These are phyloP conservation scores for Circinella minor DNA, from an alignment of 371 early-diverging fungal genomes.

Conservation along the genomic window DNA sequence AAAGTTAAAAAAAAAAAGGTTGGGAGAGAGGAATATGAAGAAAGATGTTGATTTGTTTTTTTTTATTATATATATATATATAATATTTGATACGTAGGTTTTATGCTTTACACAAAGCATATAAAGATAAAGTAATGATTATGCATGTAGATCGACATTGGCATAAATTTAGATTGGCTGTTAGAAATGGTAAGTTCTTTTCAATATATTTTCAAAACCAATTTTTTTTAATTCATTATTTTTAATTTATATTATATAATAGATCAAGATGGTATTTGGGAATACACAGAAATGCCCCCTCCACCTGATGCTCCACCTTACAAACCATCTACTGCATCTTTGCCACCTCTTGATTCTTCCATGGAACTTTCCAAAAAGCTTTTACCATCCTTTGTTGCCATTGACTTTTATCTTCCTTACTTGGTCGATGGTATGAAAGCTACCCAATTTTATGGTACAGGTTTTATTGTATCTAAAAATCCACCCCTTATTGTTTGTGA, in stretches of 20 bases:
- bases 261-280: slow-evolving; percentile 84
- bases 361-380: slow-evolving; percentile 66
- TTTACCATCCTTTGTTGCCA: slow-evolving; percentile 73
- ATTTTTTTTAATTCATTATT: no score
- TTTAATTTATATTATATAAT: slow-evolving; percentile 9
- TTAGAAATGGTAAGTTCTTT: slow-evolving; percentile 69
- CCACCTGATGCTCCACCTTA: slow-evolving; percentile 56
- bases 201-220: no score
- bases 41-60: background rate
- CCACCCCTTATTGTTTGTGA: slow-evolving; percentile 77
- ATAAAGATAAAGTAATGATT: slow-evolving; percentile 77
- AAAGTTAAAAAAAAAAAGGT: no score
- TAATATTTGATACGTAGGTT: slow-evolving; percentile 34
- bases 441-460: slow-evolving; percentile 72
- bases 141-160: slow-evolving; percentile 86
- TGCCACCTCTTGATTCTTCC: slow-evolving; percentile 60
- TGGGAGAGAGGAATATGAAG: background rate
- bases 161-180: slow-evolving; percentile 76
- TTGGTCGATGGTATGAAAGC: slow-evolving; percentile 72
- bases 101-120: slow-evolving; percentile 70
- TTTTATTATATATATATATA: background rate
- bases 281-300: slow-evolving; percentile 70
- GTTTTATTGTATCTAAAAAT: slow-evolving; percentile 74
- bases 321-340: slow-evolving; percentile 65
- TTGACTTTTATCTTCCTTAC: slow-evolving; percentile 74